Percentiles rank a stretch among this genome's conserved stretches.
These are phyloP conservation scores for Penicillium riverlandense DNA, from an alignment of 495 filamentous ascomycete genomes.

Conservation along the genomic window DNA sequence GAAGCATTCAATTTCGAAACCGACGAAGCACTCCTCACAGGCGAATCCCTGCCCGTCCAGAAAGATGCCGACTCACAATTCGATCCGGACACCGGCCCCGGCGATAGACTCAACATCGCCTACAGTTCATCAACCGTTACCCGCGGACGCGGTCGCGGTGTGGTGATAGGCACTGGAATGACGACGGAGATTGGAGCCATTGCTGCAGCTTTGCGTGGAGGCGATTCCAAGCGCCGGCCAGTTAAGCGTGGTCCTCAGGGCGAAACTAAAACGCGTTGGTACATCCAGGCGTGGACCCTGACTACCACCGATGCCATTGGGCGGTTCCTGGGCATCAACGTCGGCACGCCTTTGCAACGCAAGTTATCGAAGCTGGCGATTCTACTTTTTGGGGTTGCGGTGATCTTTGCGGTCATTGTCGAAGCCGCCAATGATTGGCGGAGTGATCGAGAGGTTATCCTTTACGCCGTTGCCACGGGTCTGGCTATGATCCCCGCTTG, in stretches of 20 bases:
- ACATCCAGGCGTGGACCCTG: constrained; percentile 61
- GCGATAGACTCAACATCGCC: constrained; percentile 64
- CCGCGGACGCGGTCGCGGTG: constrained; percentile 59
- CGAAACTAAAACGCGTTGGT: constrained; percentile 55
- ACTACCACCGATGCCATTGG: constrained; percentile 61
- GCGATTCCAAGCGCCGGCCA: constrained; percentile 34
- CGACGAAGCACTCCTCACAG: constrained; percentile 68
- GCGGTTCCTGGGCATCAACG: constrained; percentile 61
- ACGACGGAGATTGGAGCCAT: constrained; percentile 66
- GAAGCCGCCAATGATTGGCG: constrained; percentile 55
- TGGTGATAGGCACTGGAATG: constrained; percentile 68
- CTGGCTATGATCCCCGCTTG: constrained; percentile 68
- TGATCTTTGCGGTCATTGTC: constrained; percentile 63
- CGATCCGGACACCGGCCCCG: constrained; percentile 48
- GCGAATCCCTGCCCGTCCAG: constrained; percentile 67
- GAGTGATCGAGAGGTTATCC: constrained; percentile 54
- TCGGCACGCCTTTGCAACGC: constrained; percentile 62
- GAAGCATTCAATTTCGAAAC: constrained; percentile 67
- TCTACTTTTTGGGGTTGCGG: constrained; percentile 59
- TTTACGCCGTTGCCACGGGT: constrained; percentile 66
- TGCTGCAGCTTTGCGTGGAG: constrained; percentile 51
- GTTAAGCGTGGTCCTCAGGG: constrained; percentile 53
- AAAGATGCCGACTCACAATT: constrained; percentile 45
- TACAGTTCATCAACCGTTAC: constrained; percentile 68
- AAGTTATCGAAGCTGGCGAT: constrained; percentile 66